Percentiles rank a stretch among this genome's conserved stretches.
Evolutionary conservation across 352 stramenopile species (phyloP).

Genomic region (Phytopythium cucurbitacearum): DNA sequence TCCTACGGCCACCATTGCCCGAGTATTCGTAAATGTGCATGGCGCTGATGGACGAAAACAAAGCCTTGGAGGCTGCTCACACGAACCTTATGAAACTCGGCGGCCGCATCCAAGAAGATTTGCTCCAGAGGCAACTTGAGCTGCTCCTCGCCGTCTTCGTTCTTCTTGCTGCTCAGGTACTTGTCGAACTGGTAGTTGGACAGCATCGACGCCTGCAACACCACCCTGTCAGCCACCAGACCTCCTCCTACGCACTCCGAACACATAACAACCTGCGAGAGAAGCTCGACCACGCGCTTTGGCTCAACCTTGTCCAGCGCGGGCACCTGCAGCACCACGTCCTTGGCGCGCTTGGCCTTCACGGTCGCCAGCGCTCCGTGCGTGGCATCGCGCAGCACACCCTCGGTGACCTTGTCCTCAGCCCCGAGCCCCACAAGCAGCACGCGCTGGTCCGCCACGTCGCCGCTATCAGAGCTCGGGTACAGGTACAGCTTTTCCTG

Average conservation of each 20-base stretch:
- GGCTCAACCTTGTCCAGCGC: conserved; percentile 28
- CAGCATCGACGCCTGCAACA: conserved; percentile 52
- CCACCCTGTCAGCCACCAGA: neutral
- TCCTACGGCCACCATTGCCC: conserved; percentile 22
- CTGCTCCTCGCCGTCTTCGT: conserved; percentile 60
- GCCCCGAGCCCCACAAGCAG: conserved; percentile 76
- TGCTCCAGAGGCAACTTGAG: conserved; percentile 59
- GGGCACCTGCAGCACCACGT: conserved; percentile 55
- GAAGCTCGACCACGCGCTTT: conserved; percentile 52
- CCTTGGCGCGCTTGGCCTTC: conserved; percentile 44
- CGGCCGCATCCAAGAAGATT: conserved; percentile 52
- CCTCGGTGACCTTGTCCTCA: conserved; percentile 55
- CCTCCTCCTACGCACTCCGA: neutral
- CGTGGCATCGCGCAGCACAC: conserved; percentile 59
- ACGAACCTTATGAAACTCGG: conserved; percentile 53
- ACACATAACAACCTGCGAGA: conserved; percentile 32
- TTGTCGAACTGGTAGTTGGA: conserved; percentile 88
- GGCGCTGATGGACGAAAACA: neutral
- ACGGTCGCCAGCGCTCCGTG: conserved; percentile 52
- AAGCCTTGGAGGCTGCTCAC: neutral
- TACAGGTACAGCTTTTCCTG: conserved; percentile 77
- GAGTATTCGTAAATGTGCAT: neutral
- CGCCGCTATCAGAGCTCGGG: conserved; percentile 32
- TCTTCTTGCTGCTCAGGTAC: conserved; percentile 58
- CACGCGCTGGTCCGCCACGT: conserved; percentile 40